Evolutionary conservation across 768 basidiomycete species (phyloP).

Genomic region (Lactarius hengduanensis): DNA sequence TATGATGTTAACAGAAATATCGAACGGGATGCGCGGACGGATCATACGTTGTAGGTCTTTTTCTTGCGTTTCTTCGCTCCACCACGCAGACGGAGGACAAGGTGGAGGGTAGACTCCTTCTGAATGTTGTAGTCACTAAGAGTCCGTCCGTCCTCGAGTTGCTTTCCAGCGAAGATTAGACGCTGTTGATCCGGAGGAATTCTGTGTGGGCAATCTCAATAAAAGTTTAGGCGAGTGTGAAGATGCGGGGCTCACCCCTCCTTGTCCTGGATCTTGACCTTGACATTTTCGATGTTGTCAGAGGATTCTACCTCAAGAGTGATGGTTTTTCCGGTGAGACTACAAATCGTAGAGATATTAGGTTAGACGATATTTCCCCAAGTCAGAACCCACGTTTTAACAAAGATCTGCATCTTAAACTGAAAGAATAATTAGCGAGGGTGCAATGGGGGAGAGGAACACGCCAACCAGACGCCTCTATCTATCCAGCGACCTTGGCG

Average conservation of each 20-base stretch:
- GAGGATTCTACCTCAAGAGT: slow-evolving; percentile 97
- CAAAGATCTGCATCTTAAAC: slow-evolving; percentile 91
- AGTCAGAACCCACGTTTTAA: slow-evolving; percentile 78
- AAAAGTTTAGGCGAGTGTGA: slow-evolving; percentile 7
- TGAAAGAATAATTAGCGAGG: slow-evolving; percentile 11
- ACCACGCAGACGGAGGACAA: slow-evolving; percentile 97
- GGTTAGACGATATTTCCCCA: not conserved
- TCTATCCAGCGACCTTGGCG: slow-evolving; percentile 89
- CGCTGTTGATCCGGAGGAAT: slow-evolving; percentile 96
- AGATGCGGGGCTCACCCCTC: slow-evolving; percentile 67
- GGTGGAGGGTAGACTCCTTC: slow-evolving; percentile 98
- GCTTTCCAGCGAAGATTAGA: slow-evolving; percentile 98
- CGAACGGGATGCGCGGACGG: not conserved
- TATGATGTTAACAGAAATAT: not conserved
- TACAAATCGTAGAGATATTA: slow-evolving; percentile 34
- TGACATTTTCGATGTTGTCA: slow-evolving; percentile 98
- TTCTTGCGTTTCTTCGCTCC: slow-evolving; percentile 99
- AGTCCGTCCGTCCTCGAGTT: slow-evolving; percentile 98
- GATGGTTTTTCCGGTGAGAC: slow-evolving; percentile 99
- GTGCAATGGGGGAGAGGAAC: not conserved
- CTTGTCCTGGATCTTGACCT: slow-evolving; percentile 97
- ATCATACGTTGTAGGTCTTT: slow-evolving; percentile 94
- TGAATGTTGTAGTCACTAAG: slow-evolving; percentile 97
- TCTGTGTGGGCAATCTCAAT: slow-evolving; percentile 38
- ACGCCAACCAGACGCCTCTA: slow-evolving; percentile 56